Conservation (phyloP, 2,329 filamentous ascomycete species). For the Talaromyces sp. region DNA sequence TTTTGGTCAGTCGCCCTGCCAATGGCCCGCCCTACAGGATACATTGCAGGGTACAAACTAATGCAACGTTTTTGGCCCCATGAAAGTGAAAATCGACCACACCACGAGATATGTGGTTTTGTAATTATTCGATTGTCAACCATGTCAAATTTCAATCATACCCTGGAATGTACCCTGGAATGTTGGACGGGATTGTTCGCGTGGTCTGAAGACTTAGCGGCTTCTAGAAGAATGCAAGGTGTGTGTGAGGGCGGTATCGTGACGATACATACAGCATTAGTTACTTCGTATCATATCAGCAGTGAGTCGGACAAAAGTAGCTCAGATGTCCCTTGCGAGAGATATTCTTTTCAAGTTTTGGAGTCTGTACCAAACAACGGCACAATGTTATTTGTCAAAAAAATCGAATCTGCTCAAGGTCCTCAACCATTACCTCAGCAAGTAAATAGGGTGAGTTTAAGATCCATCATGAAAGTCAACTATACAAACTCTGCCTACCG, state of each 20-base stretch:
- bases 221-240: constrained; percentile 3
- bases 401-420: neutral
- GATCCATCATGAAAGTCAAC: neutral
- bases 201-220: neutral
- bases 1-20: neutral
- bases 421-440: neutral
- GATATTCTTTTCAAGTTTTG: neutral
- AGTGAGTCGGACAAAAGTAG: neutral
- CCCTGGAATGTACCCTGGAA: neutral
- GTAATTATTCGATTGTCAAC: no score
- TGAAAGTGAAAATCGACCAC: neutral
- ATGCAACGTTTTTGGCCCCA: neutral
- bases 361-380: neutral
- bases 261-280: neutral
- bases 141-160: neutral
- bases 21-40: neutral
- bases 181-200: neutral
- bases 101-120: neutral
- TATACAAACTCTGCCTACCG: neutral
- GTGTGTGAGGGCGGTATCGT: neutral
- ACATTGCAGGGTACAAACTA: neutral
- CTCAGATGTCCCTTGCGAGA: neutral
- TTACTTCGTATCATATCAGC: neutral
- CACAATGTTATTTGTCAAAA: neutral
- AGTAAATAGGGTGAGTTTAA: neutral